phyloP scores from a whole-genome alignment of 2,329 filamentous ascomycete genomes.

The Plectosphaerella sp. region DNA sequence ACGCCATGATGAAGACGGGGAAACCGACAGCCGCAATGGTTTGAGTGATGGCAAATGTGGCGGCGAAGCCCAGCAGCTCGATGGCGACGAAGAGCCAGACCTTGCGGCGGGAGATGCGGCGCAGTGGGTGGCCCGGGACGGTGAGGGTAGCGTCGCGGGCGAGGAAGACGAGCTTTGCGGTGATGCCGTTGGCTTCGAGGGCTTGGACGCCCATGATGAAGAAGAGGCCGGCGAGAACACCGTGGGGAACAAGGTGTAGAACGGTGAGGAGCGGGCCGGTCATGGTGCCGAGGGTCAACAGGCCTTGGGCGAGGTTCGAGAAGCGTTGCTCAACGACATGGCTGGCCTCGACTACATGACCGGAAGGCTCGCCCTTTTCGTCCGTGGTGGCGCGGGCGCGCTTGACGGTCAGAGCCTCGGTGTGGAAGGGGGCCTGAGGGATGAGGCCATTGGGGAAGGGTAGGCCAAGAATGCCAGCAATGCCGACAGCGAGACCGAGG shows the following conservation, averaged over 20 bases:
- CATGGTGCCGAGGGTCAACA: conserved; percentile 77
- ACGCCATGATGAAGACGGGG: conserved; percentile 65
- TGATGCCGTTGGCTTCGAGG: conserved; percentile 73
- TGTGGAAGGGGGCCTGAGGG: conserved; percentile 80
- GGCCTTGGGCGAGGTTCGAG: conserved; percentile 73
- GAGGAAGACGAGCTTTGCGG: conserved; percentile 68
- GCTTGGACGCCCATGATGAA: conserved; percentile 83
- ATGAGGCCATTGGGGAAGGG: conserved; percentile 82
- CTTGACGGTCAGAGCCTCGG: conserved; percentile 68
- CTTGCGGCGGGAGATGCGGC: conserved; percentile 51
- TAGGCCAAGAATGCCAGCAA: conserved; percentile 71
- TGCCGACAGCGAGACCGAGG: conserved; percentile 70
- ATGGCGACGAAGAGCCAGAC: conserved; percentile 68
- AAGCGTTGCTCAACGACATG: conserved; percentile 75
- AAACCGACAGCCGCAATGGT: conserved; percentile 81
- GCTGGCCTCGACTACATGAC: conserved; percentile 44
- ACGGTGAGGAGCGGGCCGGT: conserved; percentile 68
- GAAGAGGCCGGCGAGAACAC: conserved; percentile 75
- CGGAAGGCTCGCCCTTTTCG: conserved; percentile 52
- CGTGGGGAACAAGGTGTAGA: conserved; percentile 73
- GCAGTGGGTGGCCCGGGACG: conserved; percentile 52
- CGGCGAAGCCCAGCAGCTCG: conserved; percentile 67
- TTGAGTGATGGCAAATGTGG: conserved; percentile 79
- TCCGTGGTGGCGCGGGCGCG: conserved; percentile 46
- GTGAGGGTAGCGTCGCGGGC: conserved; percentile 61